Base-by-base conservation (phyloP, 2,329 filamentous ascomycete genomes). In the Xylaria sp. region DNA sequence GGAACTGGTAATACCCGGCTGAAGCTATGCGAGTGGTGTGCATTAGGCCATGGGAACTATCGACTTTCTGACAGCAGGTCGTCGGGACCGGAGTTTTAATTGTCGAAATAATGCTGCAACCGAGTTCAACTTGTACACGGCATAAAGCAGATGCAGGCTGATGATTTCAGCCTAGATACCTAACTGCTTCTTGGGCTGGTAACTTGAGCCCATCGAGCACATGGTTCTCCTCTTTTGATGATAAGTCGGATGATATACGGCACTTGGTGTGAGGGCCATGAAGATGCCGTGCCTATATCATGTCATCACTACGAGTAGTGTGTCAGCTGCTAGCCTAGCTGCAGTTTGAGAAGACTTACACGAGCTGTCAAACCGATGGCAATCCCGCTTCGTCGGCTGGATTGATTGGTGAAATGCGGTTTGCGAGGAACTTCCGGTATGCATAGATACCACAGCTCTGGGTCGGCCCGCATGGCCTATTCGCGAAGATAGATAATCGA, bases 371-470 rank as follows among this genome's bases (percentile, higher is more conserved):
- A 57, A 57, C 51, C 48, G 23, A 55, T 53, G n/a, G 34, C 16
- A 16, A 46, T 55, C 11, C 39, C 55, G 47, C 30, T 55, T 53
- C 11, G 30, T 47, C 46, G 52, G 47, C 49, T 19, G 18, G 52
- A n/a, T 16, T 37, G 46, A 19, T 34, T 16, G 34, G 54, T 18
- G 48, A 35, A 23, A 30, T 52, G 44, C 42, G 52, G 51, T 57
- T 57, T 34, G 56, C 37, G 59, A 61, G 44, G 42, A 57, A 42
- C 56, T 44, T 11, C 59, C 52, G 54, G 19, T 42, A 47, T 54
- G 57, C 23, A 49, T 55, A 52, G 60, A 57, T 64, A 62, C 62
- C 62, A 58, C 52, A 52, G 37, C 55, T 55, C 49, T 64, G 62
- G 62, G 56, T 64, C 62, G 54, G 50, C 60, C 60, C 49, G 58